Evolutionary conservation across 371 early-diverging fungal species (phyloP).

Genomic region (Saksenaea oblongispora): DNA sequence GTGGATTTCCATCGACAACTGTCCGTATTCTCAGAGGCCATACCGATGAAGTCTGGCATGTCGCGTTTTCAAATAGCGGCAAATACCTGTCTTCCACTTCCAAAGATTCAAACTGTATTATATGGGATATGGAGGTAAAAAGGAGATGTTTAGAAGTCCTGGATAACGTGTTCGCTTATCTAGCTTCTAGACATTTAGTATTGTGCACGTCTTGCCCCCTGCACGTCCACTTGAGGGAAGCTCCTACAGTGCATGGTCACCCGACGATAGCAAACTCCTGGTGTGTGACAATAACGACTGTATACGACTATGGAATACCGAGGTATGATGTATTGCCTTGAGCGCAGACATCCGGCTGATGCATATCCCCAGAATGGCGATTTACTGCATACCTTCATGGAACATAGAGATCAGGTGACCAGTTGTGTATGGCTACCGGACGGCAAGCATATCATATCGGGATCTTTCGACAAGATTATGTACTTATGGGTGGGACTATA

Average conservation of each 20-base stretch:
- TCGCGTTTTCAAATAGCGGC: slow-evolving; percentile 82
- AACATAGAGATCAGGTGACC: slow-evolving; percentile 64
- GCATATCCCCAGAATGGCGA: not conserved
- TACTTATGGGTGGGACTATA: slow-evolving; percentile 56
- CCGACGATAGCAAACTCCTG: slow-evolving; percentile 67
- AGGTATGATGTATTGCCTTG: slow-evolving; percentile 41
- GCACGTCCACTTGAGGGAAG: slow-evolving; percentile 60
- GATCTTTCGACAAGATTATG: slow-evolving; percentile 67
- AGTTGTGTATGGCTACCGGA: slow-evolving; percentile 77
- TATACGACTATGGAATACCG: slow-evolving; percentile 74
- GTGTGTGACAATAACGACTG: slow-evolving; percentile 74
- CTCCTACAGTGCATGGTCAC: slow-evolving; percentile 81
- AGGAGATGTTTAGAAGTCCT: not conserved
- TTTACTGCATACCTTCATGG: slow-evolving; percentile 32
- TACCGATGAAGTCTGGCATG: slow-evolving; percentile 89
- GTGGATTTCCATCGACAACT: slow-evolving; percentile 25
- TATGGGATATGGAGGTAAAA: slow-evolving; percentile 74
- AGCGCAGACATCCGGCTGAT: not conserved
- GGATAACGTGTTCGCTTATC: slow-evolving; percentile 4
- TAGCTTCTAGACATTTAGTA: slow-evolving; percentile 30
- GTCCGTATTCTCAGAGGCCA: slow-evolving; percentile 69
- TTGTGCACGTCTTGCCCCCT: slow-evolving; percentile 4
- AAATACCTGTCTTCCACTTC: slow-evolving; percentile 82
- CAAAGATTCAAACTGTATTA: slow-evolving; percentile 72
- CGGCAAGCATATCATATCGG: slow-evolving; percentile 55